Base-by-base conservation (phyloP, 148 eudicot genomes). In the Rhododendron mucronatum region DNA sequence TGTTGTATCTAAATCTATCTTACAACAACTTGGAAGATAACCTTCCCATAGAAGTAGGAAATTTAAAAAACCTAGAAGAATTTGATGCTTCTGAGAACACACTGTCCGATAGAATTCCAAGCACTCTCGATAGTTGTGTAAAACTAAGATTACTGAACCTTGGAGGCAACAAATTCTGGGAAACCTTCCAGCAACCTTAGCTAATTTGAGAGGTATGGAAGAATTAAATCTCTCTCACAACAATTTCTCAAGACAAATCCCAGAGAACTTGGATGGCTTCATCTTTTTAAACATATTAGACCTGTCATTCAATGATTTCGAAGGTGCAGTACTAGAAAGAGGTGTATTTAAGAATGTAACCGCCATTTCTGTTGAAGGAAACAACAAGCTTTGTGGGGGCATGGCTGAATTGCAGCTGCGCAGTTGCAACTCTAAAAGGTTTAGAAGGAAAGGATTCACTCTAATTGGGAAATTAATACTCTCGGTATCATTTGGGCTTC, bases 261-360 rank as follows among this genome's bases (percentile, higher is more conserved):
- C 86, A 5, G 1, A 8, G 1, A 21, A 26, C 7, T 77, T 74
- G 30, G 86, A 4, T 35, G 51, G 16, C 63, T 57, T 84, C 26
- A 26, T 0, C 18, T 74, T 28, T 50, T 53, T 84, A 28, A 3
- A 74, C 12, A 48, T 2, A 9, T 14, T 84, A 55, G 51, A 84
- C 16, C 9, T 74, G 4, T 84, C 86, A 20, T 84, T 84, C 81
- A 84, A 84, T 74, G 65, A 74, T 8, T 55, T 84, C 4, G 69
- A 73, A 21, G 65, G 86, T 6, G 69, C 10, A 0, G 41, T 84
- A 47, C 81, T 51, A 4, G 16, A 39, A 18, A 73, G 0, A 48
- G 47, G 80, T 26, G 80, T 51, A 26, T 55, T 55, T 55, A 55
- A 16, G 5, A 55, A 55, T 55, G 61, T 21, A 55, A 55, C 21